Conservation (phyloP, 2,329 filamentous ascomycete species). For the Gnomoniopsis smithogilvyi region DNA sequence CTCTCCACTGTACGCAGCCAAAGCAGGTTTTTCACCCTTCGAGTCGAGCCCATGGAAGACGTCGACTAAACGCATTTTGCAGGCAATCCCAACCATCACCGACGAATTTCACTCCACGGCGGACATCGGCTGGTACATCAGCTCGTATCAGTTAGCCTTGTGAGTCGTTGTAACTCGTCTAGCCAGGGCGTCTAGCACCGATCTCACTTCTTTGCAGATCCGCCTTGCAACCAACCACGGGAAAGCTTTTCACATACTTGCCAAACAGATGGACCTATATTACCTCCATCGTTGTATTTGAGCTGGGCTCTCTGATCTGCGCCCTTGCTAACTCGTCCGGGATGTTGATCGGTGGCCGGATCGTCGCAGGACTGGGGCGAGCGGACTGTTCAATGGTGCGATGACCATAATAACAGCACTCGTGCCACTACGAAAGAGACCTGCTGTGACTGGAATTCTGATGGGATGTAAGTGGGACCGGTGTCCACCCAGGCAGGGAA, state of each 20-base stretch:
- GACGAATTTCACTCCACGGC: slow-evolving; percentile 31
- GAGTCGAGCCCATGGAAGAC: no score
- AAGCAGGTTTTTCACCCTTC: not conserved
- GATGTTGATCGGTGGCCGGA: slow-evolving; percentile 12
- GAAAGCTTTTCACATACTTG: slow-evolving; percentile 31
- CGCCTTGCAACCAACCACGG: slow-evolving; percentile 29
- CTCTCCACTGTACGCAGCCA: not conserved
- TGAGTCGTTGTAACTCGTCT: not conserved
- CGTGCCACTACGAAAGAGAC: slow-evolving; percentile 36
- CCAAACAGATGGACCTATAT: slow-evolving; percentile 33
- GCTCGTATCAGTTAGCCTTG: slow-evolving; percentile 29
- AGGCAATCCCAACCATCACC: slow-evolving; percentile 30
- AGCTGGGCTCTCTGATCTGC: slow-evolving; percentile 44
- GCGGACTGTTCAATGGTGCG: slow-evolving; percentile 12
- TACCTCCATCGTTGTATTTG: slow-evolving; percentile 33
- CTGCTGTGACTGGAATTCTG: slow-evolving; percentile 22
- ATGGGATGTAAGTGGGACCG: slow-evolving; percentile 15
- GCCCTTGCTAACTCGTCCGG: slow-evolving; percentile 5
- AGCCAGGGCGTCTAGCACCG: no score
- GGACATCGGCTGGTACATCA: slow-evolving; percentile 42
- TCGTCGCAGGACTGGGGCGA: slow-evolving; percentile 12
- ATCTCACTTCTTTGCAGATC: slow-evolving; percentile 18
- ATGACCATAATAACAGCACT: slow-evolving; percentile 34
- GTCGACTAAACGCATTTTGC: slow-evolving; percentile 19
- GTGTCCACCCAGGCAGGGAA: no score